These are phyloP conservation scores for Kockovaella imperatae DNA, from an alignment of 768 basidiomycete species.

Conservation along the genomic window DNA sequence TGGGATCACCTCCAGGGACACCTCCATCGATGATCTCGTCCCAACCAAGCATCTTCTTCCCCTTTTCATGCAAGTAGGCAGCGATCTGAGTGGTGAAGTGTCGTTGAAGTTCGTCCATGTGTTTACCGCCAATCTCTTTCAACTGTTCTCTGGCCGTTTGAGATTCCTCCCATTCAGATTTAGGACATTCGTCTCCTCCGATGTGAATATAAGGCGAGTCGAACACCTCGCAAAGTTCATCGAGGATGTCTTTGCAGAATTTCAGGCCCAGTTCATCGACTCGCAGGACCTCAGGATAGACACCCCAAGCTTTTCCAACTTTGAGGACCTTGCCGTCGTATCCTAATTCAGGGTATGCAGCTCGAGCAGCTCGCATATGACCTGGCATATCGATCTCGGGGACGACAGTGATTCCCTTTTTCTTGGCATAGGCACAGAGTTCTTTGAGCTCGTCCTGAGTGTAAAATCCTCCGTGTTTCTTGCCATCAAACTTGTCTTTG, in stretches of 20 bases:
- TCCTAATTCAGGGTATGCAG: background rate
- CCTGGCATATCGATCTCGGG: constrained; percentile 1
- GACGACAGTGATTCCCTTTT: background rate
- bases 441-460: background rate
- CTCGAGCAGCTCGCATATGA: constrained; percentile 1
- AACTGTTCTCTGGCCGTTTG: background rate
- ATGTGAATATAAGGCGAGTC: constrained; percentile 1
- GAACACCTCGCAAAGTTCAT: background rate
- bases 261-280: background rate
- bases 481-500: background rate
- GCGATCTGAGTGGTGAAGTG: background rate
- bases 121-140: background rate
- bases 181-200: constrained; percentile 1
- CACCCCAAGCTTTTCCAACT: background rate
- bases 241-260: background rate
- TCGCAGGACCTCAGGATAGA: background rate
- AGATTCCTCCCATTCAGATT: background rate
- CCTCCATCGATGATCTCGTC: constrained; percentile 2
- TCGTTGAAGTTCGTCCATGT: constrained; percentile 2
- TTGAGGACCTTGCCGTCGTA: background rate
- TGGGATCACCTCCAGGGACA: background rate
- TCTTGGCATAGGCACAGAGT: background rate
- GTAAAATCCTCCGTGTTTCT: background rate
- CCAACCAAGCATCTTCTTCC: background rate
- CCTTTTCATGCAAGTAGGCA: background rate